Conservation (phyloP, 148 eudicot genomes). For the Limonium bicolor region DNA sequence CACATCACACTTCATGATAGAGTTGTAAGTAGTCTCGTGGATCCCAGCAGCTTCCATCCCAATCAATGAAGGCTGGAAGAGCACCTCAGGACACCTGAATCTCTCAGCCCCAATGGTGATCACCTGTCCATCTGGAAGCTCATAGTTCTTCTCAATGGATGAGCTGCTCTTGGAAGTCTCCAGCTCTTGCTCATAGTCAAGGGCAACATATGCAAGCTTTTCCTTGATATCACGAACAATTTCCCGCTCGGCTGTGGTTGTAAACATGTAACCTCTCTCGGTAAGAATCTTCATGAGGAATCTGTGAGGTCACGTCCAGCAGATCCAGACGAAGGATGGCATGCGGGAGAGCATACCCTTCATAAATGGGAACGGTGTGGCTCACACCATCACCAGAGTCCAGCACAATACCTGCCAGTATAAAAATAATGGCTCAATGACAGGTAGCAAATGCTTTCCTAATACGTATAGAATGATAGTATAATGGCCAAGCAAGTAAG, state of each 20-base stretch:
- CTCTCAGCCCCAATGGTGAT: constrained; percentile 71
- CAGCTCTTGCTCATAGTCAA: constrained; percentile 69
- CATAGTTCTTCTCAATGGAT: constrained; percentile 60
- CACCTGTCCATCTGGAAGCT: constrained; percentile 76
- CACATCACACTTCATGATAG: constrained; percentile 79
- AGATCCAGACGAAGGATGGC: constrained; percentile 70
- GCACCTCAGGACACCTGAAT: constrained; percentile 74
- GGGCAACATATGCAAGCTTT: constrained; percentile 62
- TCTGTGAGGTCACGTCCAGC: constrained; percentile 77
- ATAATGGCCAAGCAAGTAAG: too few species aligned
- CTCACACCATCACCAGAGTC: constrained; percentile 86
- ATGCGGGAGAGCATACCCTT: constrained; percentile 71
- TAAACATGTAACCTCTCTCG: constrained; percentile 68
- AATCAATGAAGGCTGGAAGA: constrained; percentile 61
- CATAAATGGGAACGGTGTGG: constrained; percentile 74
- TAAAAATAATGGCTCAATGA: background rate
- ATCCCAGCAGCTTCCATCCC: constrained; percentile 80
- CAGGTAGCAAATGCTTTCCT: too few species aligned
- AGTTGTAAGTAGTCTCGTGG: constrained; percentile 68
- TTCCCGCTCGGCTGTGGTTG: constrained; percentile 75
- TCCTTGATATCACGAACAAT: constrained; percentile 73
- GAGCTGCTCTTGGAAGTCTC: constrained; percentile 67
- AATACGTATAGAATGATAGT: too few species aligned
- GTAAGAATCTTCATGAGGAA: constrained; percentile 66
- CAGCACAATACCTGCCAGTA: constrained; percentile 43